These are phyloP conservation scores for Gynochthodes officinalis DNA, from an alignment of 257 asterid genomes.

Conservation along the genomic window DNA sequence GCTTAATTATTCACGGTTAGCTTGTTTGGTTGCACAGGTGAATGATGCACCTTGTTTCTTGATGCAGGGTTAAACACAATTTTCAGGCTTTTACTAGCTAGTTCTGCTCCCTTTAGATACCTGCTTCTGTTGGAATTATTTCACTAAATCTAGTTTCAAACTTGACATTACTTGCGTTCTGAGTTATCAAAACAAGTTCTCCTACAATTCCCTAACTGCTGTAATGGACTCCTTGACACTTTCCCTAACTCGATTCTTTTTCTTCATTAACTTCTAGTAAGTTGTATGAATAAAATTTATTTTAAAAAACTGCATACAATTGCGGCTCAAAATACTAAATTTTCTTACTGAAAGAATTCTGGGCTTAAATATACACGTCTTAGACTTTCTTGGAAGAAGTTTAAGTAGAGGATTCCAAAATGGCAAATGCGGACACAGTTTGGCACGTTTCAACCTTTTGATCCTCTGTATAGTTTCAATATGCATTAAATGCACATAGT, in stretches of 20 bases:
- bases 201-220: neutral
- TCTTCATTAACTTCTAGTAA: neutral
- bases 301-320: neutral
- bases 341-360: neutral
- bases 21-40: neutral
- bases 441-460: neutral
- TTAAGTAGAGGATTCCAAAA: neutral
- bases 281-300: neutral
- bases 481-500: neutral
- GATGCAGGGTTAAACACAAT: neutral
- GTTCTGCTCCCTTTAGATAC: neutral
- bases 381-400: neutral
- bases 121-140: neutral
- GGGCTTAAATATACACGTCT: neutral
- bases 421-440: neutral
- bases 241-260: neutral
- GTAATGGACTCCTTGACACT: neutral
- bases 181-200: neutral
- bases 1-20: neutral
- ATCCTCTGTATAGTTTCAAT: no score
- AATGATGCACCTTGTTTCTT: neutral
- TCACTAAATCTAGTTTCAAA: neutral
- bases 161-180: neutral
- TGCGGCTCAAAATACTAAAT: neutral
- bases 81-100: neutral